Percentiles rank a stretch among this genome's conserved stretches.
Evolutionary conservation across 768 basidiomycete genomes (phyloP).

Genomic region (Auriscalpium microsporum): DNA sequence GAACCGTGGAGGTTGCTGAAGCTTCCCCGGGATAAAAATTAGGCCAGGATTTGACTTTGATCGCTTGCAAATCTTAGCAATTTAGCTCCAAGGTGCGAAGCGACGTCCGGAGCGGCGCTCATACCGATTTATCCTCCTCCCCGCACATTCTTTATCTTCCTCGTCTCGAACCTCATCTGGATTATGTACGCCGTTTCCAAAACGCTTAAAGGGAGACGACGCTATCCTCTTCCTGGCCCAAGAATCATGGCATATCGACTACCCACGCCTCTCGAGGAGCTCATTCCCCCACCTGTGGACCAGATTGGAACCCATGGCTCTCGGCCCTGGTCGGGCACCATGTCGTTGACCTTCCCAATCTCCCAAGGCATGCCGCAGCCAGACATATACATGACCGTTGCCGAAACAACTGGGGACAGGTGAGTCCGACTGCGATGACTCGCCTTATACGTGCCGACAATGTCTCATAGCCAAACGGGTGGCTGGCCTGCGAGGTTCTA

Average conservation of each 20-base stretch:
- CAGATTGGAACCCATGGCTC: constrained; percentile 26
- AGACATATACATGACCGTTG: constrained; percentile 51
- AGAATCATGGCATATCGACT: constrained; percentile 49
- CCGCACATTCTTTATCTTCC: neutral
- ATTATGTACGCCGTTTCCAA: constrained; percentile 1
- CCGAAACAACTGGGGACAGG: constrained; percentile 68
- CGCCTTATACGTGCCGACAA: constrained; percentile 2
- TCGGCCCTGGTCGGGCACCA: constrained; percentile 49
- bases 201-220: constrained; percentile 5
- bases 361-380: constrained; percentile 35
- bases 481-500: constrained; percentile 45
- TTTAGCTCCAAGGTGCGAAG: neutral
- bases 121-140: neutral
- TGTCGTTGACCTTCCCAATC: constrained; percentile 36
- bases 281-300: constrained; percentile 46
- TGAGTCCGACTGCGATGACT: constrained; percentile 27
- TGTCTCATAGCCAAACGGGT: constrained; percentile 35
- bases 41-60: constrained; percentile 2
- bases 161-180: neutral
- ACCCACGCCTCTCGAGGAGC: constrained; percentile 50
- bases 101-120: neutral
- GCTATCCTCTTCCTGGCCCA: neutral
- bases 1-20: neutral
- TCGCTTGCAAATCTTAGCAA: neutral
- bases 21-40: neutral